Evolutionary conservation across 352 stramenopile genomes (phyloP).

Genomic region (Peronospora belbahrii): DNA sequence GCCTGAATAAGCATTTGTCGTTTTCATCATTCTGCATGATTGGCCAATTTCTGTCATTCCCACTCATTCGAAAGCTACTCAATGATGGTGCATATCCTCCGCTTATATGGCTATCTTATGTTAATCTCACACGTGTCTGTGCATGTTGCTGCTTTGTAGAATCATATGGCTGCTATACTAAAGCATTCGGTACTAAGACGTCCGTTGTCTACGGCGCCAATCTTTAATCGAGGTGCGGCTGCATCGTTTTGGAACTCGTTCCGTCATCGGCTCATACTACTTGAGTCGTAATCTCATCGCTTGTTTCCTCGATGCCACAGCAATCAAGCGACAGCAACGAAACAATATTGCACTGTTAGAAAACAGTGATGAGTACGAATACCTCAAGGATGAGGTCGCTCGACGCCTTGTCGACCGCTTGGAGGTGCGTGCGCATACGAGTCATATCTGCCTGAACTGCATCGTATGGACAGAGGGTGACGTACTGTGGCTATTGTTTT

Average conservation of each 20-base stretch:
- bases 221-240: constrained; percentile 55
- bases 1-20: constrained; percentile 23
- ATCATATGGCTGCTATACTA: constrained; percentile 15
- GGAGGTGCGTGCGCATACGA: constrained; percentile 39
- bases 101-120: not conserved
- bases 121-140: not conserved
- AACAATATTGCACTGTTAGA: constrained; percentile 61
- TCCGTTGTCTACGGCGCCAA: constrained; percentile 39
- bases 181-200: constrained; percentile 19
- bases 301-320: constrained; percentile 22
- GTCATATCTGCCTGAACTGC: not conserved
- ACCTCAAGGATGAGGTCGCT: constrained; percentile 81
- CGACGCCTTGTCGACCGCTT: constrained; percentile 75
- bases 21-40: not conserved
- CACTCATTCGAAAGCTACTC: too few relatives aligned
- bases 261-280: too few relatives aligned
- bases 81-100: too few relatives aligned
- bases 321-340: constrained; percentile 69
- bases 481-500: not conserved
- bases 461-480: not conserved
- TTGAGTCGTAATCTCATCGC: not conserved
- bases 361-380: constrained; percentile 73
- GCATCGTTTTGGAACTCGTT: not conserved
- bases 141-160: constrained; percentile 16
- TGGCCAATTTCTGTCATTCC: constrained; percentile 8